These are phyloP conservation scores for Kwoniella dendrophila DNA, from an alignment of 768 basidiomycete genomes.

Conservation along the genomic window DNA sequence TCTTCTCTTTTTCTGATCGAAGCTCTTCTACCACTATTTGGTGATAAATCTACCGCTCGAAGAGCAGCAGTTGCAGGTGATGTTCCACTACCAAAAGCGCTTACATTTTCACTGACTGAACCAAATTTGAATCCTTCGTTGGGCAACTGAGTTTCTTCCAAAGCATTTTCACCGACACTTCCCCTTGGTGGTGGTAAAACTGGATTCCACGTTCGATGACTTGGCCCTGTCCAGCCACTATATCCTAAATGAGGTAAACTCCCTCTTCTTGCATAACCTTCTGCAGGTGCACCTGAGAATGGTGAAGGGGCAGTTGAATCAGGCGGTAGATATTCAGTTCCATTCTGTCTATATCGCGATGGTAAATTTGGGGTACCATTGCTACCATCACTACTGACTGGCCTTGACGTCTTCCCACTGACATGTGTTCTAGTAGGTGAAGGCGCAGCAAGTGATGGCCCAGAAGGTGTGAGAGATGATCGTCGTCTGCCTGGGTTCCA, in stretches of 20 bases:
- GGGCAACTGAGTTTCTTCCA: conserved; percentile 17
- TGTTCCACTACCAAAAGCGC: conserved; percentile 4
- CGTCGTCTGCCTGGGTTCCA: conserved; percentile 29
- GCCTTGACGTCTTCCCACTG: conserved; percentile 30
- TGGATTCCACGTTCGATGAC: conserved; percentile 34
- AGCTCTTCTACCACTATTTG: conserved; percentile 25
- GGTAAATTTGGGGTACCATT: conserved; percentile 4
- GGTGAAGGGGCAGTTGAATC: neutral
- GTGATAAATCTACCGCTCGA: conserved; percentile 31
- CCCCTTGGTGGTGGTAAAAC: conserved; percentile 37
- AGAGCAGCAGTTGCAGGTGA: conserved; percentile 29
- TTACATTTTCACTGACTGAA: conserved; percentile 15
- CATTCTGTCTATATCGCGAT: neutral
- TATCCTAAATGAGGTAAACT: conserved; percentile 45
- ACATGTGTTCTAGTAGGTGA: conserved; percentile 44
- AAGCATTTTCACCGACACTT: conserved; percentile 35
- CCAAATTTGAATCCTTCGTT: conserved; percentile 43
- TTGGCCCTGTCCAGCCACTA: conserved; percentile 31
- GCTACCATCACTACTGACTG: conserved; percentile 36
- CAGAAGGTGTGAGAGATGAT: conserved; percentile 49
- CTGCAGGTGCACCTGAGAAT: conserved; percentile 3
- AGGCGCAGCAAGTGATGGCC: conserved; percentile 38
- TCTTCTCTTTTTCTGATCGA: conserved; percentile 12
- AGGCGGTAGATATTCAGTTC: neutral
- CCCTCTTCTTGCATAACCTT: conserved; percentile 32